Conservation (phyloP, 192 early-diverging fungal species). For the Funneliformis mosseae region DNA sequence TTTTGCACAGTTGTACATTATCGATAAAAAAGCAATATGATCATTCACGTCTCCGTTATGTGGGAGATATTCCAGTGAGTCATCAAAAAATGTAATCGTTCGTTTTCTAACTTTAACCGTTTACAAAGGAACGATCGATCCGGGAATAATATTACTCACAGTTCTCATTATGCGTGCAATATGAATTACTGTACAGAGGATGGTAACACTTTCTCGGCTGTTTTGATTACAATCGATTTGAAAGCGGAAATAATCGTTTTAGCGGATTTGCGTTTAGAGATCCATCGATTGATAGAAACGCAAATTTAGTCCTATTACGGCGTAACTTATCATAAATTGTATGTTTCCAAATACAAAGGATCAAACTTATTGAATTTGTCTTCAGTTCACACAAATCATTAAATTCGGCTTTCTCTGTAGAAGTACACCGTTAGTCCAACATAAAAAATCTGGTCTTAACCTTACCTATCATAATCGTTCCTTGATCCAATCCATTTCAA, state of each 20-base stretch:
- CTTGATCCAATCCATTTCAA: slow-evolving; percentile 19
- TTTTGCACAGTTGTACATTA: too few species aligned
- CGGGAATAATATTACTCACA: slow-evolving; percentile 23
- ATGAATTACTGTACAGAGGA: slow-evolving; percentile 27
- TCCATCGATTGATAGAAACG: slow-evolving; percentile 21
- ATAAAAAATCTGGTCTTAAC: background rate
- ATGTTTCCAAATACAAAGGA: slow-evolving; percentile 8
- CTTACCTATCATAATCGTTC: background rate
- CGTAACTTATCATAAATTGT: slow-evolving; percentile 12
- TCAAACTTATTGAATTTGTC: slow-evolving; percentile 20
- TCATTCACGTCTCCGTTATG: too few species aligned
- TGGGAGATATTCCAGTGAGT: too few species aligned
- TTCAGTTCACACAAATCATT: slow-evolving; percentile 8
- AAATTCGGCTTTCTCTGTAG: background rate
- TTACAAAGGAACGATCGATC: slow-evolving; percentile 15
- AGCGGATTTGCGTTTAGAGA: slow-evolving; percentile 18
- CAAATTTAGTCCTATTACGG: background rate
- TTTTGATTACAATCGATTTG: slow-evolving; percentile 26
- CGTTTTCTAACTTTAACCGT: too few species aligned
- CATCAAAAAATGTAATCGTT: too few species aligned
- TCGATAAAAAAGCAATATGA: too few species aligned
- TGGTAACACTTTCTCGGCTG: slow-evolving; percentile 23
- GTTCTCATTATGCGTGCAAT: slow-evolving; percentile 29
- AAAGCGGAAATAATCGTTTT: background rate
- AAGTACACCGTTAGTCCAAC: slow-evolving; percentile 3